Percentiles rank a stretch among this genome's conserved stretches.
phyloP scores from a whole-genome alignment of 768 basidiomycete genomes.

The Xerocomus brunneocitrinus region DNA sequence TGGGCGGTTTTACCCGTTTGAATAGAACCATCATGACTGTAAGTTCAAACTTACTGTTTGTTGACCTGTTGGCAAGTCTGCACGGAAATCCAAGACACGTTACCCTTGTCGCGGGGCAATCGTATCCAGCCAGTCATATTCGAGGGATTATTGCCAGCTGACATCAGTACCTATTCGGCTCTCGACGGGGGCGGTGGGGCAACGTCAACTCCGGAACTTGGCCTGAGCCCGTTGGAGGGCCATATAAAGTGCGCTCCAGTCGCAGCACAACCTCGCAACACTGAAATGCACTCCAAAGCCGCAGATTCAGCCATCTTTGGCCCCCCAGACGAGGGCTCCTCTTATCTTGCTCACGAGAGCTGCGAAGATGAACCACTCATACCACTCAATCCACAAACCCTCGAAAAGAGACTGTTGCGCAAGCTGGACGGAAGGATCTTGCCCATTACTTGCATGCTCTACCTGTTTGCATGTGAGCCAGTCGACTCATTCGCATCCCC shows the following conservation, averaged over 20 bases:
- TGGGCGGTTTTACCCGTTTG: too few species aligned
- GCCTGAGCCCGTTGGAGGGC: not conserved
- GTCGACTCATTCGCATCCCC: not conserved
- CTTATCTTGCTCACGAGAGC: not conserved
- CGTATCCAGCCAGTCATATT: not conserved
- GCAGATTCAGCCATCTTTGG: slow-evolving; percentile 2
- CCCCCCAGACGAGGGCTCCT: slow-evolving; percentile 4
- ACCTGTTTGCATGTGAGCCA: slow-evolving; percentile 66
- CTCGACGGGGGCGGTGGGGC: not conserved
- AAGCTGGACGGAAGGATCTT: slow-evolving; percentile 66
- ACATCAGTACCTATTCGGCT: not conserved
- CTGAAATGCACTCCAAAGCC: slow-evolving; percentile 18
- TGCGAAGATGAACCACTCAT: slow-evolving; percentile 20
- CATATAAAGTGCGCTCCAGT: not conserved
- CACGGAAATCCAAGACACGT: not conserved
- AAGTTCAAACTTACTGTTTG: too few species aligned
- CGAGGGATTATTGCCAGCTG: not conserved
- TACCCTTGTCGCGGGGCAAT: too few species aligned
- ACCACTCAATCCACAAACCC: slow-evolving; percentile 18
- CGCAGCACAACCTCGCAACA: not conserved
- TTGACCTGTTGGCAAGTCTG: too few species aligned
- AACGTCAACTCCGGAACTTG: not conserved
- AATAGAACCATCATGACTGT: too few species aligned
- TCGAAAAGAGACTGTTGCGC: slow-evolving; percentile 53
- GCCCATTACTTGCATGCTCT: slow-evolving; percentile 68